phyloP scores from a whole-genome alignment of 139 green algal species.

The Trebouxia sp. region DNA sequence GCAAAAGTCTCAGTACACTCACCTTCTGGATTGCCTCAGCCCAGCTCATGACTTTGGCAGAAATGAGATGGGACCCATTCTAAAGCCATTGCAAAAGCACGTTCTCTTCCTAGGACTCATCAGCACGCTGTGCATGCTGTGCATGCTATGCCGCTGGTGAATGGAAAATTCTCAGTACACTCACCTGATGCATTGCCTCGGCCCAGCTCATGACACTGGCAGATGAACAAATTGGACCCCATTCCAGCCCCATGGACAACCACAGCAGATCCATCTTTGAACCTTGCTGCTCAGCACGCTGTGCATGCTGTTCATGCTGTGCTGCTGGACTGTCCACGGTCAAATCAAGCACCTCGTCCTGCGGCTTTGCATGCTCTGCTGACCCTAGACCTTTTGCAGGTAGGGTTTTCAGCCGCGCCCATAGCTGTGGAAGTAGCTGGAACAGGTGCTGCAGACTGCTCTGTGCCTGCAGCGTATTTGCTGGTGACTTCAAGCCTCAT shows the following conservation, averaged over 20 bases:
- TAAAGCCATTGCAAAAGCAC: too few species aligned
- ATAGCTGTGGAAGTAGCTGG: background rate
- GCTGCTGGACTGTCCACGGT: background rate
- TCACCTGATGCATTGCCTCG: constrained; percentile 5
- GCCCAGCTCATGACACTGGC: constrained; percentile 7
- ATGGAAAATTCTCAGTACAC: too few species aligned
- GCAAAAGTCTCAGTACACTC: too few species aligned
- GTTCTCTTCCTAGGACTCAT: too few species aligned
- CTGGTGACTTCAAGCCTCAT: too few species aligned
- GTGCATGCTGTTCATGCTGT: constrained; percentile 7
- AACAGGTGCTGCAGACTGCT: background rate
- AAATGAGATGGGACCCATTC: background rate
- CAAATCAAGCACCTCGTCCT: background rate
- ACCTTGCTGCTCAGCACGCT: background rate
- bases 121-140: constrained; percentile 1
- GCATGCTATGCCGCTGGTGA: background rate
- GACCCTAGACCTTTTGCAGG: background rate
- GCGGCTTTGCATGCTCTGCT: too few species aligned
- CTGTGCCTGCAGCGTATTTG: background rate
- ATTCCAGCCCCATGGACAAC: background rate
- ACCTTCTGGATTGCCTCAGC: background rate
- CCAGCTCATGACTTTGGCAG: background rate
- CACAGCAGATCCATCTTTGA: background rate
- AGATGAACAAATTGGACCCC: background rate
- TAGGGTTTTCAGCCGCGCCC: background rate